A percentile compares a stretch with the other conserved stretches of the same genome.
phyloP scores from a whole-genome alignment of 2,329 filamentous ascomycete genomes.

The Diaporthe longicolla region DNA sequence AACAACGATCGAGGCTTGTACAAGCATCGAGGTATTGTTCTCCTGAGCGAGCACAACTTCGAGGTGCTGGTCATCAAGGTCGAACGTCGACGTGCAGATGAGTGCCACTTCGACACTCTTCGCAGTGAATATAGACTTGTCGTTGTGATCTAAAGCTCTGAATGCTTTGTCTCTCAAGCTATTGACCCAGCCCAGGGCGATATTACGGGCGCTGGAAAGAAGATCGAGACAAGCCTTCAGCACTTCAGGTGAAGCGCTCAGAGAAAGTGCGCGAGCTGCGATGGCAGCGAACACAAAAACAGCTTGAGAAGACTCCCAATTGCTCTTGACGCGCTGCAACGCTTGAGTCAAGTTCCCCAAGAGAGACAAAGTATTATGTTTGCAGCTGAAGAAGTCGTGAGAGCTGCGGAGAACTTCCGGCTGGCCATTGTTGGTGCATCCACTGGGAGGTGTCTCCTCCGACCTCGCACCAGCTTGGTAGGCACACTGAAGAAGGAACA shows the following conservation, averaged over 20 bases:
- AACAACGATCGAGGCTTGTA: conserved; percentile 44
- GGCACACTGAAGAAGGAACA: conserved; percentile 64
- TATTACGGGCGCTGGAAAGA: conserved; percentile 51
- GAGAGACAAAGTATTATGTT: conserved; percentile 52
- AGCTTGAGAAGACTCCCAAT: conserved; percentile 64
- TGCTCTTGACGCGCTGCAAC: conserved; percentile 57
- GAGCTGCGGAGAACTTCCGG: not conserved
- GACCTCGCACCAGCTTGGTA: conserved; percentile 60
- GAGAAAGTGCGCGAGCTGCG: conserved; percentile 57
- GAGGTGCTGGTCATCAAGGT: conserved; percentile 55
- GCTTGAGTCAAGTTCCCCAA: no score
- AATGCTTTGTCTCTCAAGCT: conserved; percentile 49
- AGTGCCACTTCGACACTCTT: conserved; percentile 57
- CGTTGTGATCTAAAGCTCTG: conserved; percentile 46
- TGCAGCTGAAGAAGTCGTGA: not conserved
- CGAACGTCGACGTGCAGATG: conserved; percentile 60
- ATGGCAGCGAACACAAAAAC: conserved; percentile 58
- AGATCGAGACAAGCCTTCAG: conserved; percentile 45
- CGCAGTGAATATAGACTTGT: conserved; percentile 50
- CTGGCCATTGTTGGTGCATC: no score
- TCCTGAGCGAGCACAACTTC: conserved; percentile 46
- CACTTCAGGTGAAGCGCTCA: conserved; percentile 47
- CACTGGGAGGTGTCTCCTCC: not conserved
- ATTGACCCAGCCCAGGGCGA: conserved; percentile 57
- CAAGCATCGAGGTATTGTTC: conserved; percentile 51